Evolutionary conservation across 2,329 filamentous ascomycete species (phyloP).

Genomic region (Diatrype stigma): DNA sequence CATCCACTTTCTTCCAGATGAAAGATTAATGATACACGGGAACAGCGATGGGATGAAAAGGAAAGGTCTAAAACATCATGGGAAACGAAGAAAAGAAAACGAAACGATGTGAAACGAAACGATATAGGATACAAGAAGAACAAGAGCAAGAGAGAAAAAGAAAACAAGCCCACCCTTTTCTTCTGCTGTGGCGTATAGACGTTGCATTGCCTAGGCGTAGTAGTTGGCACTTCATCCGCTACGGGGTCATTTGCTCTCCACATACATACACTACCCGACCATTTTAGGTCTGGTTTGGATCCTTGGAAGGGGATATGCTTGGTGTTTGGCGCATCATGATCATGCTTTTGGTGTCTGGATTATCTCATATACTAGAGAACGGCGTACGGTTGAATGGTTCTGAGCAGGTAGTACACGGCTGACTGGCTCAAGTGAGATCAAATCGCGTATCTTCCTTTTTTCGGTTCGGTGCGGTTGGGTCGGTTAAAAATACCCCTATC

Average conservation of each 20-base stretch:
- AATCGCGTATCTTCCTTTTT: no score
- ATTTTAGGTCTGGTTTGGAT: no score
- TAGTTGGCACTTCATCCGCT: no score
- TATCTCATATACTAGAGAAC: no score
- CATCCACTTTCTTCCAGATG: no score
- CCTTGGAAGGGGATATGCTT: no score
- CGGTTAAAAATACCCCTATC: slow-evolving; percentile 1
- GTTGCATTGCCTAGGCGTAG: not conserved
- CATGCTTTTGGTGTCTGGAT: no score
- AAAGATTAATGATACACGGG: not conserved
- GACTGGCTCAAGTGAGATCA: no score
- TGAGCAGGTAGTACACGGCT: not conserved
- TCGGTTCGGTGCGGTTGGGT: not conserved
- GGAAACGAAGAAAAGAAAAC: not conserved
- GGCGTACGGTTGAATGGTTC: not conserved
- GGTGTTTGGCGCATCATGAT: no score
- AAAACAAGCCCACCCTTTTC: not conserved
- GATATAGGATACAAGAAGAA: not conserved
- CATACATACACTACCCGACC: no score
- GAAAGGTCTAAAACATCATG: not conserved
- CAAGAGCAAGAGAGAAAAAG: not conserved
- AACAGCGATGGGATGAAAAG: not conserved
- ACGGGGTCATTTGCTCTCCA: not conserved
- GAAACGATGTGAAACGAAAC: not conserved
- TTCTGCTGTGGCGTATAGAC: not conserved